Conservation (phyloP, 1,284 basidiomycete genomes). For the Leccinum glutinopallens region DNA sequence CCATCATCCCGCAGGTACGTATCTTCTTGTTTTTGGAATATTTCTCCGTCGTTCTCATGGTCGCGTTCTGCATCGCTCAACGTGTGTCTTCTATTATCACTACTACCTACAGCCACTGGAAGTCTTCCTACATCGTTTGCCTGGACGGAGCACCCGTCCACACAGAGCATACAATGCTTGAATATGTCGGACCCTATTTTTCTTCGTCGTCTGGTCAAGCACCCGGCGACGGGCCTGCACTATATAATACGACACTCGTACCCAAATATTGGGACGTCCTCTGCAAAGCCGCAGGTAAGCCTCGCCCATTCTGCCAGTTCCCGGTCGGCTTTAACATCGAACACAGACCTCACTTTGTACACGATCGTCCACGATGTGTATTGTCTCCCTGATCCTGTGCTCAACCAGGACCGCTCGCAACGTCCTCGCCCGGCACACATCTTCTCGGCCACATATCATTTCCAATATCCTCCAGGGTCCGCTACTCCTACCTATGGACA, state of each 20-base stretch:
- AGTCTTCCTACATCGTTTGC: slow-evolving; percentile 57
- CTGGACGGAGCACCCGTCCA: slow-evolving; percentile 50
- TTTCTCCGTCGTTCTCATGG: too few species aligned
- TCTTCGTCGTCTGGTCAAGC: slow-evolving; percentile 21
- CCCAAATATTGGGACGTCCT: slow-evolving; percentile 63
- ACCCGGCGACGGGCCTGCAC: slow-evolving; percentile 39
- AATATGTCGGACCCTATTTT: slow-evolving; percentile 39
- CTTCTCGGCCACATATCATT: slow-evolving; percentile 57
- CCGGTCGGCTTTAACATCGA: neutral
- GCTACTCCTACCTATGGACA: slow-evolving; percentile 8
- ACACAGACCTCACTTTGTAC: slow-evolving; percentile 55
- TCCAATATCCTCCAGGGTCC: slow-evolving; percentile 40
- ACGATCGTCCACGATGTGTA: slow-evolving; percentile 58
- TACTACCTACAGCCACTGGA: slow-evolving; percentile 9
- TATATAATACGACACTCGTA: slow-evolving; percentile 60
- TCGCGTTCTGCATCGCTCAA: too few species aligned
- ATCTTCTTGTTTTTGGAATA: too few species aligned
- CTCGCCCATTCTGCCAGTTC: neutral
- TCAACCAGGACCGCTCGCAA: slow-evolving; percentile 22
- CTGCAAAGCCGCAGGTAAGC: slow-evolving; percentile 52
- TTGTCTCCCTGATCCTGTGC: slow-evolving; percentile 25
- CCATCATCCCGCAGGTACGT: too few species aligned
- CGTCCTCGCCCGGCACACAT: slow-evolving; percentile 36
- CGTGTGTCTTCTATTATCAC: too few species aligned
- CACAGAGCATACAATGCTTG: slow-evolving; percentile 49